phyloP scores from a whole-genome alignment of 2,329 filamentous ascomycete species.

The Botryosphaeria dothidea region DNA sequence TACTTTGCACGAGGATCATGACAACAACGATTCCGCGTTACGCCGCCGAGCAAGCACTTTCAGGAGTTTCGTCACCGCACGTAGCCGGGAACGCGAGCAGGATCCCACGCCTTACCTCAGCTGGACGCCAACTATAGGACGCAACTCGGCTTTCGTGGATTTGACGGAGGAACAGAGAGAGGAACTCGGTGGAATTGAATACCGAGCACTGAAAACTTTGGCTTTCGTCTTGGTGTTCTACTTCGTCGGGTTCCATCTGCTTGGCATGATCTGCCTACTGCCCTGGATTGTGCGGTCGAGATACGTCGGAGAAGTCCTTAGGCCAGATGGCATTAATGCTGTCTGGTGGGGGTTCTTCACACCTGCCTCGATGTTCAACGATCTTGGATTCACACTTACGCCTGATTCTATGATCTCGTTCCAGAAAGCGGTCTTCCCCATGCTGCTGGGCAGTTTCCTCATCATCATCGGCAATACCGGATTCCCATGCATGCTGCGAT shows the following conservation, averaged over 20 bases:
- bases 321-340: slow-evolving; percentile 60
- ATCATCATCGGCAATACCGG: slow-evolving; percentile 95
- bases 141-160: slow-evolving; percentile 90
- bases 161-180: slow-evolving; percentile 88
- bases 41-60: slow-evolving; percentile 53
- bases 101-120: slow-evolving; percentile 83
- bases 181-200: slow-evolving; percentile 94
- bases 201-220: slow-evolving; percentile 84
- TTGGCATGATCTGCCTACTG: slow-evolving; percentile 71
- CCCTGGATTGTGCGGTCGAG: slow-evolving; percentile 75
- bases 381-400: slow-evolving; percentile 90
- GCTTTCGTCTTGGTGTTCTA: slow-evolving; percentile 76
- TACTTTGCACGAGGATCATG: neutral
- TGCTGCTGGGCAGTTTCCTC: slow-evolving; percentile 79
- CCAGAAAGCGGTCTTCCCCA: slow-evolving; percentile 70
- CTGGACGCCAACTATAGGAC: slow-evolving; percentile 86
- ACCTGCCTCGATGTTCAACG: slow-evolving; percentile 84
- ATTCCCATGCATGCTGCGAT: slow-evolving; percentile 90
- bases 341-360: slow-evolving; percentile 95
- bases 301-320: slow-evolving; percentile 66
- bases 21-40: slow-evolving; percentile 51
- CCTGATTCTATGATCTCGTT: slow-evolving; percentile 94
- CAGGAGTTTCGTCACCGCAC: slow-evolving; percentile 59
- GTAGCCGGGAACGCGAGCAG: slow-evolving; percentile 37
- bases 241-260: slow-evolving; percentile 77